Conservation (phyloP, 768 basidiomycete genomes). For the Xerocomus spinulosus region DNA sequence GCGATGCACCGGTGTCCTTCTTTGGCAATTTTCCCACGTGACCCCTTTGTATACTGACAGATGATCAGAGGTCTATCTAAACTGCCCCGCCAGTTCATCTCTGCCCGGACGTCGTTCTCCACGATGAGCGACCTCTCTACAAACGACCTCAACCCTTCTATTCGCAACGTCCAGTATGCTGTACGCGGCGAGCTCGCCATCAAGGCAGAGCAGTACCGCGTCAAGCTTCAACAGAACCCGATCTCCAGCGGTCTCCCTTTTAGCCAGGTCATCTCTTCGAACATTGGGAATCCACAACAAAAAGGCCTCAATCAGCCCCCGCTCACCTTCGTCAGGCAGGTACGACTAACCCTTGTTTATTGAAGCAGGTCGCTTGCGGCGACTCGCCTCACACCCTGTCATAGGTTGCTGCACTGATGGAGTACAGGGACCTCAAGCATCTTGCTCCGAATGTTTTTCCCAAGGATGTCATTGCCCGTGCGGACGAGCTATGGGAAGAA, state of each 20-base stretch:
- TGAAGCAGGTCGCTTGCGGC: neutral
- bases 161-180: conserved; percentile 90
- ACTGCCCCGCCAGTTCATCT: neutral
- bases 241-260: conserved; percentile 65
- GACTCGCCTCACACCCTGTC: conserved; percentile 1
- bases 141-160: conserved; percentile 74
- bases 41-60: neutral
- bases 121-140: conserved; percentile 58
- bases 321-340: conserved; percentile 90
- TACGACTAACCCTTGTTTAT: conserved; percentile 33
- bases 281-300: conserved; percentile 98
- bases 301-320: conserved; percentile 90
- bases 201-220: conserved; percentile 81
- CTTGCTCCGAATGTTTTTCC: conserved; percentile 80
- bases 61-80: neutral
- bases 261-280: conserved; percentile 83
- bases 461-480: conserved; percentile 76
- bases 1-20: neutral
- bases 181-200: conserved; percentile 97
- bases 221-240: conserved; percentile 53
- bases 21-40: neutral
- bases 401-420: conserved; percentile 85
- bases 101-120: conserved; percentile 2
- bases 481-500: conserved; percentile 72
- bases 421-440: conserved; percentile 82